Evolutionary conservation across 306 rosid species (phyloP), one percentile per base, ranked within the genome.

Genomic region (Quercus cerris): DNA sequence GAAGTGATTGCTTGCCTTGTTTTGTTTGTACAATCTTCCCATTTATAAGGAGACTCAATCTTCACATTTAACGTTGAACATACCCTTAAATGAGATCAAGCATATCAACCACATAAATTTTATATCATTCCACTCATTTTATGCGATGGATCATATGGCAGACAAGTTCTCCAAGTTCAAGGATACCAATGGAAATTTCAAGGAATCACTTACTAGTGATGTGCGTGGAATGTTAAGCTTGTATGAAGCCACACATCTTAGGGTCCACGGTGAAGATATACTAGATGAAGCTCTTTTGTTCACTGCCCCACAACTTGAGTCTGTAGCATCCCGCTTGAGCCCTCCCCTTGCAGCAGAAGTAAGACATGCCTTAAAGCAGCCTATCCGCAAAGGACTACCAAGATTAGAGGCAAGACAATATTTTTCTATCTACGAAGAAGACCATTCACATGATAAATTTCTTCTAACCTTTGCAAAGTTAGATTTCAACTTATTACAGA

Each of bases 281-380:
- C 51, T 81, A 0, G 59, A 70, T 1, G 84, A 75, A 70, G 84
- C 84, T 13, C 68, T 70, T 23, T 15, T 33, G 35, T 67, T 71
- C 69, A 33, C 52, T 17, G 1, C 56, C 5, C 56, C n/a, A 12
- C 56, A 55, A 22, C 75, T 77, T 6, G 27, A 55, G 75, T 20
- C 44, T 2, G 17, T 71, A 22, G 68, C 51, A 56, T 5, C 52
- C 13, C 41, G 69, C 46, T 49, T 58, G 18, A 79, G 68, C 33
- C 70, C 76, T 14, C 51, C 61, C 73, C 82, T 87, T 77, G 80
- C 61, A 0, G 20, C 30, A 71, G 84, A 79, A 85, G 83, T 85
- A 13, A 33, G 15, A 10, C 76, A 83, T 4, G 75, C 78, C 17
- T 79, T 75, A 31, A 79, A 56, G 17, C 83, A 78, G 6, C 73